Evolutionary conservation across 768 basidiomycete species (phyloP).

Genomic region (Boletus bicolor): DNA sequence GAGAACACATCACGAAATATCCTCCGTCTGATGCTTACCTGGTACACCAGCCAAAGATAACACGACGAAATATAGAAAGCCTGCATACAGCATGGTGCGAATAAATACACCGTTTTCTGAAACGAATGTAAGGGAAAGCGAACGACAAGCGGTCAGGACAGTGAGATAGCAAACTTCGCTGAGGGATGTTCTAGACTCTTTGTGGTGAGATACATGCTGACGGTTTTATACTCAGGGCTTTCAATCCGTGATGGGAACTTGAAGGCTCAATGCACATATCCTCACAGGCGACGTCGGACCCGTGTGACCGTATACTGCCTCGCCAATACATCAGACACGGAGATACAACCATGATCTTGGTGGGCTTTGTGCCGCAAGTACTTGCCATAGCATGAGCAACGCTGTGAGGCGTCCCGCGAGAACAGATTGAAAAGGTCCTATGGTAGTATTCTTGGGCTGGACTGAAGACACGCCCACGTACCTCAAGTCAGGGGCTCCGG

Average conservation of each 20-base stretch:
- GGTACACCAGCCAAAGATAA: slow-evolving; percentile 5
- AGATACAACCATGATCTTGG: neutral
- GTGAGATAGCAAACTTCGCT: too few species aligned
- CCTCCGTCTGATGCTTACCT: neutral
- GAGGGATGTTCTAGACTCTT: neutral
- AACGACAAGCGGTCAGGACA: neutral
- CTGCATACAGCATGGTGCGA: neutral
- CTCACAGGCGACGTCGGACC: neutral
- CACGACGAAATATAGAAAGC: neutral
- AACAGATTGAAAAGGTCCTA: neutral
- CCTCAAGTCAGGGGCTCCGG: neutral
- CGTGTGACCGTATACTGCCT: neutral
- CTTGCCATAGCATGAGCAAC: too few species aligned
- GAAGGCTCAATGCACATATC: neutral
- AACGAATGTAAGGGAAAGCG: neutral
- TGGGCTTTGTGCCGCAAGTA: too few species aligned
- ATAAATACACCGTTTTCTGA: neutral
- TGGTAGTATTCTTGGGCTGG: neutral
- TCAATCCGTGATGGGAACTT: neutral
- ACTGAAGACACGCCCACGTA: neutral
- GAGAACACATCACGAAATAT: neutral
- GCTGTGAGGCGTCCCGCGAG: neutral
- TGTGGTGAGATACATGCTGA: neutral
- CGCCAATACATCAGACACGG: neutral
- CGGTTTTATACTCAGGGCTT: neutral